Evolutionary conservation across 345 rosid species (phyloP), one percentile per base, ranked within the genome.

Genomic region (Ceriops tagal): DNA sequence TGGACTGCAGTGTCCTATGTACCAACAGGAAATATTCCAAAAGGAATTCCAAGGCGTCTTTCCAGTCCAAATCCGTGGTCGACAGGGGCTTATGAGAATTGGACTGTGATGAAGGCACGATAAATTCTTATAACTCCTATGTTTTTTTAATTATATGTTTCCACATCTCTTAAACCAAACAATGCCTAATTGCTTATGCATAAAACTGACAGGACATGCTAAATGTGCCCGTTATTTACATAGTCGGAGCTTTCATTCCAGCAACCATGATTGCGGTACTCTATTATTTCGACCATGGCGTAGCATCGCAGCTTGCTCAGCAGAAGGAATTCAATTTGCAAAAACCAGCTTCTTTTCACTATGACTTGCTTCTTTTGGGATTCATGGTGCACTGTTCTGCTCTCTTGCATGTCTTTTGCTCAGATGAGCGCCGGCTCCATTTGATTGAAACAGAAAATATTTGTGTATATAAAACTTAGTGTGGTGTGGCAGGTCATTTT

Each of bases 221-320:
- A 43, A 51, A 67, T 6, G 80, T 77, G 15, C 80, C 80, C 1
- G 30, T 72, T 57, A 31, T 77, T 3, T 77, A 77, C 60, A 77
- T 77, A 56, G 37, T 77, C 18, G 80, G 76, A 62, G 80, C 80
- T 16, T 77, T 77, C 61, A 55, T 77, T 43, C 80, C 80, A 10
- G 80, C 80, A 4, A 64, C 76, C 15, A 77, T 77, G 80, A 77
- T 72, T 43, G 80, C 80, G 1, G 80, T 71, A 55, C 76, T 77
- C 7, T 77, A 77, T 64, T 77, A 71, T 51, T 77, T 77, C 5
- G 80, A 77, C 51, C 80, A 77, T 39, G 68, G 80, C 8, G 73
- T 77, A 27, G 80, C 80, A 9, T 77, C 80, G 18, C 80, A 77
- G 34, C 73, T 77, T 56, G 80, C 80, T 62, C 80, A 77, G 62